These are phyloP conservation scores for Colletotrichum sp. DNA, from an alignment of 2,329 filamentous ascomycete species.

Conservation along the genomic window DNA sequence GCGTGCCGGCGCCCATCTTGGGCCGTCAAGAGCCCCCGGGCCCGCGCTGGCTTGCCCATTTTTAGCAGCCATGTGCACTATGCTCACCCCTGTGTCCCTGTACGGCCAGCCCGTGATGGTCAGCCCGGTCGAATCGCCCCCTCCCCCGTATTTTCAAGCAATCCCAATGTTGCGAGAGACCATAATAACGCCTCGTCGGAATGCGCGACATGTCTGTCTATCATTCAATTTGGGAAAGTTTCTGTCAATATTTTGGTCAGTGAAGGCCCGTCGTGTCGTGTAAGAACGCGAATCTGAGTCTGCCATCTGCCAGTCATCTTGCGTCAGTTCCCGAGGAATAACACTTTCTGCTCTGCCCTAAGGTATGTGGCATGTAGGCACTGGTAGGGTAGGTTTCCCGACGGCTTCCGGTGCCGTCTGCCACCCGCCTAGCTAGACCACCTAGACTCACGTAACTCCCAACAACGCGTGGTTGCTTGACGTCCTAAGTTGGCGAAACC, in stretches of 20 bases:
- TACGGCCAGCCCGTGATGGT: neutral
- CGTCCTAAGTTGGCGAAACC: neutral
- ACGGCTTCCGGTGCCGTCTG: neutral
- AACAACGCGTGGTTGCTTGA: neutral
- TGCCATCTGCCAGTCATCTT: neutral
- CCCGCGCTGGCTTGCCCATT: neutral
- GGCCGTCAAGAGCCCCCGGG: neutral
- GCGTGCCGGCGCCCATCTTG: neutral
- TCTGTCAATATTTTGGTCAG: neutral
- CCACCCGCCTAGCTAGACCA: neutral
- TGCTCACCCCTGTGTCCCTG: neutral
- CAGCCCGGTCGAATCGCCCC: neutral
- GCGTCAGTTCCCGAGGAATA: neutral
- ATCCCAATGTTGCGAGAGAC: neutral
- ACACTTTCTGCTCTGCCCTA: neutral
- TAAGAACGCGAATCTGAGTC: neutral
- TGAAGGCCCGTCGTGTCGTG: neutral
- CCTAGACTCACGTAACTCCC: neutral
- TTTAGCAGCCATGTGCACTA: conserved; percentile 5
- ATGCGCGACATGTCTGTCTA: neutral
- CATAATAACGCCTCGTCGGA: neutral
- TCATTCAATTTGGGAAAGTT: neutral
- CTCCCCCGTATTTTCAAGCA: conserved; percentile 8
- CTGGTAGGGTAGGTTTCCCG: neutral
- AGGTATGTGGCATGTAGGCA: neutral